These are phyloP conservation scores for Aspergillus avenaceus DNA, from an alignment of 495 filamentous ascomycete species.

Conservation along the genomic window DNA sequence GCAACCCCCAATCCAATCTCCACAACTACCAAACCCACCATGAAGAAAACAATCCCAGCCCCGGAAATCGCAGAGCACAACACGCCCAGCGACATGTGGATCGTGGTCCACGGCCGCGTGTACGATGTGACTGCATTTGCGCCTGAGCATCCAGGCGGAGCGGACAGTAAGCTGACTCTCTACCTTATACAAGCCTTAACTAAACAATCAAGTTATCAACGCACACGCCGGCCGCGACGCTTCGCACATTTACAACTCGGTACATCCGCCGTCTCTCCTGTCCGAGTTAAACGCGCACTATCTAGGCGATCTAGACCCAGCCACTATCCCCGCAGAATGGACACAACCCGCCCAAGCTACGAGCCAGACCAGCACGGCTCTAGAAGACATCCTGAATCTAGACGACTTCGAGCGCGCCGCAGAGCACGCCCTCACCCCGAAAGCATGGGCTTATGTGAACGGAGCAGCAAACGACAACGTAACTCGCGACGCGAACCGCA, in stretches of 20 bases:
- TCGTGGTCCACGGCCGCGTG: background rate
- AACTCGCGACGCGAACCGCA: background rate
- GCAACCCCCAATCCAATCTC: no score
- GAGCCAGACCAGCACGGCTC: background rate
- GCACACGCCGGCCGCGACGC: background rate
- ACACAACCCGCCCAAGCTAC: background rate
- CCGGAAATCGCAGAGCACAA: conserved; percentile 3
- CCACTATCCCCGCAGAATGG: background rate
- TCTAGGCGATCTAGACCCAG: background rate
- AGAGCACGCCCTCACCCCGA: background rate
- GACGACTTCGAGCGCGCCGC: background rate
- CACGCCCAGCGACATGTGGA: background rate
- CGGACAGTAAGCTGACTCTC: background rate
- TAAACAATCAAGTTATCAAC: background rate
- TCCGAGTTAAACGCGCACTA: background rate
- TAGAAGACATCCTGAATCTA: background rate
- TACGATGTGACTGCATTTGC: background rate
- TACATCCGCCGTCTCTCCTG: background rate
- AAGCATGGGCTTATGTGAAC: background rate
- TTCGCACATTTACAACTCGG: background rate
- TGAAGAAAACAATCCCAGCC: no score
- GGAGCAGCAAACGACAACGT: background rate
- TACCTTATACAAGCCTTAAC: background rate
- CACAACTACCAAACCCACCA: no score
- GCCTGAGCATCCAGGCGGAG: background rate